These are phyloP conservation scores for Termitomyces sp. DNA, from an alignment of 1,284 basidiomycete genomes.

Conservation along the genomic window DNA sequence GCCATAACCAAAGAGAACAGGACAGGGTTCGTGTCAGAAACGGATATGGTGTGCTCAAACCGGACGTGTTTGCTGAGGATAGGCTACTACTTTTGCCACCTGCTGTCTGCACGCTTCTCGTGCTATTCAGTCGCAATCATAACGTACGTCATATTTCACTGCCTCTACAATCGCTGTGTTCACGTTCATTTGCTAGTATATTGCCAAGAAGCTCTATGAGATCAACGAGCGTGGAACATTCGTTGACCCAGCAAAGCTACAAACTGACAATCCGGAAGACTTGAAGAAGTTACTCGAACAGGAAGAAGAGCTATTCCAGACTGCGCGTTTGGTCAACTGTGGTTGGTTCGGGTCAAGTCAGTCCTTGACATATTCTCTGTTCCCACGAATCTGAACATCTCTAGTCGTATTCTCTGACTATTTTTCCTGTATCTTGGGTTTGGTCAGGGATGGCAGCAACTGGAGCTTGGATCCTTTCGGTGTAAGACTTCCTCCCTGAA, in stretches of 20 bases:
- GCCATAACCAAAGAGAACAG: constrained; percentile 58
- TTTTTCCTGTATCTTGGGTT: constrained; percentile 68
- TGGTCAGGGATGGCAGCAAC: constrained; percentile 61
- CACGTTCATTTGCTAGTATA: constrained; percentile 48
- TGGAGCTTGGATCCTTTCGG: constrained; percentile 71
- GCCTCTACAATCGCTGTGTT: background rate
- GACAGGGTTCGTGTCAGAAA: constrained; percentile 55
- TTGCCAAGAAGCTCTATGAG: constrained; percentile 70
- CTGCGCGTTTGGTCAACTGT: constrained; percentile 70
- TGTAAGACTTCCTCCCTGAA: constrained; percentile 30
- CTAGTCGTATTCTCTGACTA: constrained; percentile 70
- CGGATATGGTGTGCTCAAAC: constrained; percentile 61
- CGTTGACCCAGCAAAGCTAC: constrained; percentile 42
- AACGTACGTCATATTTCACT: constrained; percentile 52
- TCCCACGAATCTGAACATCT: background rate
- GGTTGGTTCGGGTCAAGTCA: constrained; percentile 64
- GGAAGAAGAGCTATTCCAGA: constrained; percentile 82
- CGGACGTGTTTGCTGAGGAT: constrained; percentile 75
- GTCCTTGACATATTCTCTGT: constrained; percentile 4
- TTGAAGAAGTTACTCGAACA: constrained; percentile 43
- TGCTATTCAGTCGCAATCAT: constrained; percentile 82
- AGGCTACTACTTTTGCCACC: constrained; percentile 80
- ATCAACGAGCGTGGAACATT: constrained; percentile 72
- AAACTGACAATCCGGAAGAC: constrained; percentile 26
- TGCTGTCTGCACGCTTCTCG: constrained; percentile 62